Evolutionary conservation across 768 basidiomycete genomes (phyloP).

Genomic region (Crassisporium funariophilum): DNA sequence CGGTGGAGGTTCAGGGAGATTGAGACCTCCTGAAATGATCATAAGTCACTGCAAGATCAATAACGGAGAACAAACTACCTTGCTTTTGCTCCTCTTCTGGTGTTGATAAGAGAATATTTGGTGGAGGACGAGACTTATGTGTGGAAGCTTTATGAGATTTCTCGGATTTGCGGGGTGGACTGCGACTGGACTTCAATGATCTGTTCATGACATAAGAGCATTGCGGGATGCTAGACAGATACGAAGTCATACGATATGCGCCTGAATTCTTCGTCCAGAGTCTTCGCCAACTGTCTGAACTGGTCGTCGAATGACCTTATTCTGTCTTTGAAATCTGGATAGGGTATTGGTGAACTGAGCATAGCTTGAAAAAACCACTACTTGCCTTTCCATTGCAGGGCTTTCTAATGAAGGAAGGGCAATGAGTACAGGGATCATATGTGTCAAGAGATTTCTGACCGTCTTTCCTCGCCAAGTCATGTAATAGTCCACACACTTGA

Average conservation of each 20-base stretch:
- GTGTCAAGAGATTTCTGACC: constrained; percentile 26
- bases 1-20: constrained; percentile 29
- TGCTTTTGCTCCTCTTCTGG: constrained; percentile 15
- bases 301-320: constrained; percentile 40
- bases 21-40: constrained; percentile 4
- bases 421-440: background rate
- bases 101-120: constrained; percentile 18
- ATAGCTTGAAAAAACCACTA: background rate
- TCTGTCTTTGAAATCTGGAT: constrained; percentile 31
- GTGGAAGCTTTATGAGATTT: constrained; percentile 11
- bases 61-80: constrained; percentile 10
- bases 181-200: background rate
- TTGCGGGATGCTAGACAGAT: background rate
- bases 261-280: constrained; percentile 46
- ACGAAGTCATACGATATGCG: constrained; percentile 35
- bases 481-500: constrained; percentile 50
- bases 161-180: constrained; percentile 14
- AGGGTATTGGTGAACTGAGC: background rate
- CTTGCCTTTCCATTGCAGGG: constrained; percentile 24
- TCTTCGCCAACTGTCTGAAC: constrained; percentile 42
- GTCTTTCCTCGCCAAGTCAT: constrained; percentile 50
- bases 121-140: constrained; percentile 15
- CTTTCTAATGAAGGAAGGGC: constrained; percentile 17
- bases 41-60: constrained; percentile 4
- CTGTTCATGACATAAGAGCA: background rate